Conservation (phyloP, 805 yeast species). For the Wickerhamomyces chambardii region DNA sequence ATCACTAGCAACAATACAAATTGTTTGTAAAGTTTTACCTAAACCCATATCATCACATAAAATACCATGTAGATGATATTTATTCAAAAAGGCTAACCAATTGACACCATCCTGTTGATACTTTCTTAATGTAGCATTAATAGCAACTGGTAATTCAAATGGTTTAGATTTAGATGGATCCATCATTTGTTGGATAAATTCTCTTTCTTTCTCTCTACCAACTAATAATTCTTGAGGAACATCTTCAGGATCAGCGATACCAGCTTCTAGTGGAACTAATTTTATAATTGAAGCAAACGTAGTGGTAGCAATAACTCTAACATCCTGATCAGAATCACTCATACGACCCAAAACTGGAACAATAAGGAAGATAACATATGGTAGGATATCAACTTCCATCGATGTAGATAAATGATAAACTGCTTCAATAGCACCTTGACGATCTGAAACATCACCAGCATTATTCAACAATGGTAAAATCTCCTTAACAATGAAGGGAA, state of each 20-base stretch:
- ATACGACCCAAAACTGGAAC: constrained; percentile 96
- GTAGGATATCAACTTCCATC: constrained; percentile 86
- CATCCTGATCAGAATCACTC: constrained; percentile 90
- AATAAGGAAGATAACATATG: constrained; percentile 89
- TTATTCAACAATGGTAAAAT: constrained; percentile 76
- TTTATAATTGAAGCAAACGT: constrained; percentile 95
- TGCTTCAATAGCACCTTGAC: constrained; percentile 94
- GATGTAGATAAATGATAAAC: constrained; percentile 75
- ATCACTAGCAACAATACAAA: constrained; percentile 94
- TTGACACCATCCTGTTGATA: constrained; percentile 98
- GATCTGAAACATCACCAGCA: constrained; percentile 55
- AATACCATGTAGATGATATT: constrained; percentile 93
- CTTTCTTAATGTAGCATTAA: constrained; percentile 85
- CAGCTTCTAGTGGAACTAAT: constrained; percentile 93
- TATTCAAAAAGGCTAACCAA: constrained; percentile 93
- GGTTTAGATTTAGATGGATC: constrained; percentile 87
- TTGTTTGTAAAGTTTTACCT: constrained; percentile 95
- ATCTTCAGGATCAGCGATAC: constrained; percentile 91
- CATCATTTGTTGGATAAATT: constrained; percentile 95
- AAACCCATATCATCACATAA: constrained; percentile 99
- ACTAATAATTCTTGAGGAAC: constrained; percentile 76
- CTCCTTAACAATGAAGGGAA: constrained; percentile 70
- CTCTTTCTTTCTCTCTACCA: constrained; percentile 92
- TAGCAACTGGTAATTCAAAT: constrained; percentile 82
- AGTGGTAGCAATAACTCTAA: constrained; percentile 87